phyloP scores from a whole-genome alignment of 2,329 filamentous ascomycete genomes.

The Fusarium goolgardi region DNA sequence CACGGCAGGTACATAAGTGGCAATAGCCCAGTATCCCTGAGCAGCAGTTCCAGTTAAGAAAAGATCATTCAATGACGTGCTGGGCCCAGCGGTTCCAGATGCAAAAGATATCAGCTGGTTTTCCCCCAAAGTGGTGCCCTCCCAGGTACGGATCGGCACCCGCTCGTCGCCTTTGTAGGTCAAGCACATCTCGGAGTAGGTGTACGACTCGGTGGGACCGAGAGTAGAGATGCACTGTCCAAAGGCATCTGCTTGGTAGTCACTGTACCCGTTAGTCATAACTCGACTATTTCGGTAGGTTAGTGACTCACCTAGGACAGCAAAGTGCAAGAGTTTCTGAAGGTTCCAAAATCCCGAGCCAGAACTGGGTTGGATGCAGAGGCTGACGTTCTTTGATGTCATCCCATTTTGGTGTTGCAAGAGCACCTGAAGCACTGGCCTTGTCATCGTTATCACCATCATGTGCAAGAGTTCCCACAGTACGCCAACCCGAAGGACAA shows the following conservation, averaged over 20 bases:
- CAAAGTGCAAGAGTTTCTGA: slow-evolving; percentile 10
- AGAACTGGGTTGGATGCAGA: slow-evolving; percentile 3
- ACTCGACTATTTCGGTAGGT: fast-evolving
- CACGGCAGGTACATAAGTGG: background rate
- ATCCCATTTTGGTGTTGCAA: background rate
- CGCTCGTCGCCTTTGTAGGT: fast-evolving
- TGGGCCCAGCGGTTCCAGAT: background rate
- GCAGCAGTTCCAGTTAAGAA: background rate
- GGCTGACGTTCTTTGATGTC: fast-evolving
- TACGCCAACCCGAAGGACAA: slow-evolving; percentile 46
- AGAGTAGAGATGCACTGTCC: slow-evolving; percentile 5
- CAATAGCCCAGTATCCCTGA: background rate
- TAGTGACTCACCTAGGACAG: slow-evolving; percentile 2
- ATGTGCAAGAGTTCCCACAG: slow-evolving; percentile 32
- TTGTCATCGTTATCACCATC: background rate
- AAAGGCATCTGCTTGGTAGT: background rate
- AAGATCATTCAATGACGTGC: background rate
- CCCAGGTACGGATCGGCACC: background rate
- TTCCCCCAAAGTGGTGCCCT: background rate
- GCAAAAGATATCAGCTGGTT: background rate
- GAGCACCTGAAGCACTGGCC: background rate
- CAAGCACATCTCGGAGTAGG: background rate
- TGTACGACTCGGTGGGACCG: background rate
- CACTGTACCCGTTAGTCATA: background rate
- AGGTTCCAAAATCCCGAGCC: slow-evolving; percentile 2